Conservation (phyloP, 371 early-diverging fungal species). For the Lichtheimia ramosa region DNA sequence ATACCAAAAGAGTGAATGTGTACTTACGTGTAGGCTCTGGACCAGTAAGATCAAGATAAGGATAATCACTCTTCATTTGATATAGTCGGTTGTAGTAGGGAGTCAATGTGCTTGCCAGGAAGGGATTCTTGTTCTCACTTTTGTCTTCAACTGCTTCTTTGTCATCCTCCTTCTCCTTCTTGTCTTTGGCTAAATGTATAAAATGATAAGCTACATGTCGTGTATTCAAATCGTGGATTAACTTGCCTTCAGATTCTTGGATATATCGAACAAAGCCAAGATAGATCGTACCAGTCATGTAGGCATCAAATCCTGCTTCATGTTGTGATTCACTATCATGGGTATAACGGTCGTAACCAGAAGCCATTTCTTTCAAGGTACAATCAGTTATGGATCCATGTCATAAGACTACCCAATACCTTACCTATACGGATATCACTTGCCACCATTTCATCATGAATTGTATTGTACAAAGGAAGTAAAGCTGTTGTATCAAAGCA, state of each 20-base stretch:
- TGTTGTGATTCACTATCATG: conserved; percentile 50
- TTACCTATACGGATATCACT: conserved; percentile 48
- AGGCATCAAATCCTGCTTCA: conserved; percentile 93
- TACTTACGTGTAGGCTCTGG: conserved; percentile 30
- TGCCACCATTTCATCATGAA: conserved; percentile 24
- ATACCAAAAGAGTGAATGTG: too few relatives aligned
- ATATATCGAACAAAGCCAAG: conserved; percentile 54
- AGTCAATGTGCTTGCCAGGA: conserved; percentile 14
- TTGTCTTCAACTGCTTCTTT: conserved; percentile 18
- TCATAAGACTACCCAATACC: not conserved
- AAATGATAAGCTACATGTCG: not conserved
- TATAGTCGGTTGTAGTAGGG: conserved; percentile 48
- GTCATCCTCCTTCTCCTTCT: conserved; percentile 17
- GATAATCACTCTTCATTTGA: conserved; percentile 49
- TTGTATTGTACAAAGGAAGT: conserved; percentile 33
- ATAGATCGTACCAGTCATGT: conserved; percentile 80
- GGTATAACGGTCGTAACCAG: conserved; percentile 37
- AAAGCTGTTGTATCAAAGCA: conserved; percentile 23
- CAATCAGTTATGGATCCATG: not conserved
- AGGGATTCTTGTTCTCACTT: conserved; percentile 15
- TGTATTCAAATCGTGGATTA: not conserved
- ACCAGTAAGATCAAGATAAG: conserved; percentile 47
- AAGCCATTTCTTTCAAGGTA: conserved; percentile 22
- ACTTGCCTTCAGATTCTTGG: conserved; percentile 34
- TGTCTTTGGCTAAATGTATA: not conserved